Evolutionary conservation across 1,139 yeast genomes (phyloP).

Genomic region (Saccharomyces uvarum): DNA sequence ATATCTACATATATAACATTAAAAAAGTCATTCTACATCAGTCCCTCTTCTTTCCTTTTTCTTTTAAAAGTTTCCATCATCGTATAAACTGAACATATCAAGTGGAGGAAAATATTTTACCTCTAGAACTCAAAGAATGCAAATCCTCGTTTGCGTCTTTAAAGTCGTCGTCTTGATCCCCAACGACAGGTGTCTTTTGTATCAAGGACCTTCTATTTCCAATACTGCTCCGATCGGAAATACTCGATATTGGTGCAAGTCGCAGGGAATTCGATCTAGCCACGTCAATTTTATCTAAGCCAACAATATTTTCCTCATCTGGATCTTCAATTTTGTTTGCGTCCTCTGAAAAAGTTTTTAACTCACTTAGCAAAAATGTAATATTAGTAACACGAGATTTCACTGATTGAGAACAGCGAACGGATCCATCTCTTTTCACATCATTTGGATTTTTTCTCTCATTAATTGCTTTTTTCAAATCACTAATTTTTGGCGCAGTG

Average conservation of each 20-base stretch:
- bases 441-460: conserved; percentile 7
- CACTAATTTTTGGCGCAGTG: conserved; percentile 25
- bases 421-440: conserved; percentile 5
- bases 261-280: conserved; percentile 25
- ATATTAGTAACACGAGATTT: conserved; percentile 32
- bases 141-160: conserved; percentile 28
- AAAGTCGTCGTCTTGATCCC: conserved; percentile 21
- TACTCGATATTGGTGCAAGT: conserved; percentile 11
- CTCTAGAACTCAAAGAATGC: conserved; percentile 19
- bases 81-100: not conserved
- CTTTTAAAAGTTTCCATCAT: not conserved
- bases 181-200: conserved; percentile 1
- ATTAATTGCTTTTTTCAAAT: conserved; percentile 23
- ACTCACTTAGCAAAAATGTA: conserved; percentile 30
- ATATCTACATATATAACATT: not conserved
- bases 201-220: conserved; percentile 11
- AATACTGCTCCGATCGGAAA: conserved; percentile 2
- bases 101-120: conserved; percentile 14
- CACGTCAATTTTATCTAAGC: conserved; percentile 26
- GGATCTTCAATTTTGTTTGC: conserved; percentile 27
- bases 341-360: conserved; percentile 21
- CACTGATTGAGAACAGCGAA: conserved; percentile 31
- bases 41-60: not conserved
- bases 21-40: not conserved
- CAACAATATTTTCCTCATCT: conserved; percentile 31